Percentiles rank a stretch among this genome's conserved stretches.
Evolutionary conservation across 306 rosid species (phyloP).

Genomic region (Vachellia pachyceras): DNA sequence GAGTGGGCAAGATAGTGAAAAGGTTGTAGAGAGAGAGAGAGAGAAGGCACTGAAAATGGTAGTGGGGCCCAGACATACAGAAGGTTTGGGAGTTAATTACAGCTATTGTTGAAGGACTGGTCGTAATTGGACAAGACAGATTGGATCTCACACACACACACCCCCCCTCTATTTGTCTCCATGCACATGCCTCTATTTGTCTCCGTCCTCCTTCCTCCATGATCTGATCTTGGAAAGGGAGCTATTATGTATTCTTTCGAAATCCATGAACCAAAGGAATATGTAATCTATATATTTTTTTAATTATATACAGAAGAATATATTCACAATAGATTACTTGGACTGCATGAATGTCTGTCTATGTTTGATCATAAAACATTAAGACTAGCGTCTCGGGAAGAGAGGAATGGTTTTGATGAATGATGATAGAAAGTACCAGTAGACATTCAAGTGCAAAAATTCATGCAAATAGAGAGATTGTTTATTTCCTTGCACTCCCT

Average conservation of each 20-base stretch:
- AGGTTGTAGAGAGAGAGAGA: no score
- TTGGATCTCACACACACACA: no score
- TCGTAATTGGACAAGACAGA: conserved; percentile 63
- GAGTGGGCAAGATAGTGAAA: conserved; percentile 20
- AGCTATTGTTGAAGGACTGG: conserved; percentile 62
- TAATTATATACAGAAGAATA: background rate
- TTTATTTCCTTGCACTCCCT: no score
- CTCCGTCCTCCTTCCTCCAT: conserved; percentile 42
- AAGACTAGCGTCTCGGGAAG: conserved; percentile 1
- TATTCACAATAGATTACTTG: conserved; percentile 8
- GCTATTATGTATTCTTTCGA: conserved; percentile 34
- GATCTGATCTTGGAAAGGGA: conserved; percentile 68
- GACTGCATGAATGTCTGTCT: conserved; percentile 48
- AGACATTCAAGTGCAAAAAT: no score
- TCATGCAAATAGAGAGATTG: no score
- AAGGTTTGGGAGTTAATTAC: conserved; percentile 40
- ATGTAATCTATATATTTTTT: background rate
- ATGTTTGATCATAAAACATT: conserved; percentile 33
- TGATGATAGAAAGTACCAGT: background rate
- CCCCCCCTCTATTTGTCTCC: no score
- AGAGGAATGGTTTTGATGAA: conserved; percentile 29
- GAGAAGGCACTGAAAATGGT: background rate
- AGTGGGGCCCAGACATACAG: conserved; percentile 43
- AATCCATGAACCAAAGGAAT: conserved; percentile 36
- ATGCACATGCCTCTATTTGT: conserved; percentile 37